Base-by-base conservation (phyloP, 345 rosid species). In the Dimocarpus longan region DNA sequence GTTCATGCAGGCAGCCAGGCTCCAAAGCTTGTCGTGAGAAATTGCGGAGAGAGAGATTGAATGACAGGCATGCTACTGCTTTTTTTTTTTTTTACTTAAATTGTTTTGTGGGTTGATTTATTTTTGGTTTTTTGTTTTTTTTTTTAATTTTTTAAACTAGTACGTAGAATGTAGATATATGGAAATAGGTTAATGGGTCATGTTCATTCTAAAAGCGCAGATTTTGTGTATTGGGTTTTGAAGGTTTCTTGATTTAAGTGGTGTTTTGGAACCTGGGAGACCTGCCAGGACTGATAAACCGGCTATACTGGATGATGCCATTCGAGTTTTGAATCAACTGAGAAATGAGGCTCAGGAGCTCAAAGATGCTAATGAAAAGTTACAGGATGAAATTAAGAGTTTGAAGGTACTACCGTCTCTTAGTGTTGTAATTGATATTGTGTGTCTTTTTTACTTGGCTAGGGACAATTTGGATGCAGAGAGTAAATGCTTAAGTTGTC, bases 1-100 rank as follows among this genome's bases (percentile, higher is more conserved):
- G 74, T 54, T 74, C 87, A 10, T 81, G 88, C 68, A 62, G 85
- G 78, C 82, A 72, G 69, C 77, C 85, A 6, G 82, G 87, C 80
- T 79, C 87, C 22, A 95, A 93, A 85, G 99, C 98, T 11, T 88
- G 97, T 80, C 93, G 98, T 24, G 99, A 93, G 89, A 92, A 90
- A 82, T 80, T 89, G 91, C 93, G 98, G 68, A 88, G 99, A 82
- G 97, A 95, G 83, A 86, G 78, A 83, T 85, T 95, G 76, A 95
- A 95, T 67, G 96, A 93, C 80, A 92, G 85, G 99, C 86, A 79
- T 68, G 82, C 24, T 63, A 77, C 60, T 10, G 65, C n/a, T 69
- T 10, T 28, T 62, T 60, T 15, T 37, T 50, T 40, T 42, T 70
- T 72, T 13, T 46, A 43, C 24, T 24, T 66, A 4, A 19, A 8